Base-by-base conservation (phyloP, 805 yeast species). In the Henningerozyma blattae region DNA sequence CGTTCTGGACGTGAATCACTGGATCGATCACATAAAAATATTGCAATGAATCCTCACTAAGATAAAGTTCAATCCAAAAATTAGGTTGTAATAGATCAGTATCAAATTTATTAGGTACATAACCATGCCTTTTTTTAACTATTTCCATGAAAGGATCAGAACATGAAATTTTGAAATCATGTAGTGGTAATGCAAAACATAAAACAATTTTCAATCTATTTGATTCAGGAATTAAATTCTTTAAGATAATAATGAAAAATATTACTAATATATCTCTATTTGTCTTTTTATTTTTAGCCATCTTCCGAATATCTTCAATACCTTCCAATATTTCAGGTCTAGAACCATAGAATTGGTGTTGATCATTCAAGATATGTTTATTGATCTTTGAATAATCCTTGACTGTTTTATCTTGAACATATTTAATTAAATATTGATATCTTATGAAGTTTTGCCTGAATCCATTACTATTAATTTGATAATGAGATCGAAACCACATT, bases 171-270 rank as follows among this genome's bases (percentile, higher is more conserved):
- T 34, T 39, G 34, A 34, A 43, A 27, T 44, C 43, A 22, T 40
- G 40, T 4, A 46, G 27, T 3, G 56, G 56, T 17, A 47, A 35
- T 1, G 50, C 46, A 39, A 47, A 49, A 27, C 51, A 46, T n/a
- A 49, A 16, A 3, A 33, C 32, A 17, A 48, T 27, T 6, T 31
- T 19, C 15, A 32, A 22, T 15, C 32, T 32, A 20, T 22, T 24
- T 10, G 35, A 27, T 3, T 31, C 33, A 5, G 34, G 32, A 2
- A 48, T n/a, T 9, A 48, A 10, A 18, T 45, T 43, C 20, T 39
- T 34, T 15, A 50, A 28, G 5, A 47, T 47, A 15, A 48, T 46
- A 5, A 35, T 30, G 28, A 50, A 48, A 31, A 50, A 47, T 5
- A 50, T 5, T 1, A 36, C 43, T 15, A 50, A 22, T 9, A 38